Conservation (phyloP, 306 rosid genomes). For the Ammopiptanthus mongolicus region DNA sequence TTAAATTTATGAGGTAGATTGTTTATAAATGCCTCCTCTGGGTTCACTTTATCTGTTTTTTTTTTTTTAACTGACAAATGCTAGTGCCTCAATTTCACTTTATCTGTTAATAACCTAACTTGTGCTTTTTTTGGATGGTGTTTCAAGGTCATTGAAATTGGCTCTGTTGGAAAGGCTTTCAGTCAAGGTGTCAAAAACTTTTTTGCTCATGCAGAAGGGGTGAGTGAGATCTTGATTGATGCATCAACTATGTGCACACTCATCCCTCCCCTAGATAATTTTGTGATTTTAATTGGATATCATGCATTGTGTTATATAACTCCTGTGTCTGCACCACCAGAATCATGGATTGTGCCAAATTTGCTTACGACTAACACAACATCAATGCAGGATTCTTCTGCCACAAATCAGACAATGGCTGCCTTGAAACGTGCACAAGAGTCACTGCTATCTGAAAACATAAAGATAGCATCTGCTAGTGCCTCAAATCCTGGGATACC, state of each 20-base stretch:
- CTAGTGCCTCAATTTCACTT: too few relatives aligned
- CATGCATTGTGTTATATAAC: not conserved
- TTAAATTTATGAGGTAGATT: not conserved
- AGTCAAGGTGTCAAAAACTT: slow-evolving; percentile 48
- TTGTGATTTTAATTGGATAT: not conserved
- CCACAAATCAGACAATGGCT: slow-evolving; percentile 50
- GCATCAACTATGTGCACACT: not conserved
- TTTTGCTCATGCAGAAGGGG: slow-evolving; percentile 72
- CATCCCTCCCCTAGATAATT: not conserved
- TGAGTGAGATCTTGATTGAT: slow-evolving; percentile 53
- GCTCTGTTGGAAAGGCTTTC: slow-evolving; percentile 81
- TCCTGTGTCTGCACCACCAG: not conserved
- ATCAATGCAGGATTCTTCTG: slow-evolving; percentile 63
- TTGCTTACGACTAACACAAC: slow-evolving; percentile 10
- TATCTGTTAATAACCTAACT: slow-evolving; percentile 16
- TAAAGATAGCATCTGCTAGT: slow-evolving; percentile 55
- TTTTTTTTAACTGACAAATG: too few relatives aligned
- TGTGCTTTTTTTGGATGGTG: slow-evolving; percentile 10
- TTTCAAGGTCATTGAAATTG: slow-evolving; percentile 68
- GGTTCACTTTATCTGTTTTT: slow-evolving; percentile 2
- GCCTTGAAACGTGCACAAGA: slow-evolving; percentile 73
- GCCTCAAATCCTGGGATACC: slow-evolving; percentile 91
- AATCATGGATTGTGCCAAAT: slow-evolving; percentile 8
- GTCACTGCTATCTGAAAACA: slow-evolving; percentile 57
- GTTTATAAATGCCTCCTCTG: not conserved